Conservation (phyloP, 495 filamentous ascomycete genomes). For the Cercophora samala region DNA sequence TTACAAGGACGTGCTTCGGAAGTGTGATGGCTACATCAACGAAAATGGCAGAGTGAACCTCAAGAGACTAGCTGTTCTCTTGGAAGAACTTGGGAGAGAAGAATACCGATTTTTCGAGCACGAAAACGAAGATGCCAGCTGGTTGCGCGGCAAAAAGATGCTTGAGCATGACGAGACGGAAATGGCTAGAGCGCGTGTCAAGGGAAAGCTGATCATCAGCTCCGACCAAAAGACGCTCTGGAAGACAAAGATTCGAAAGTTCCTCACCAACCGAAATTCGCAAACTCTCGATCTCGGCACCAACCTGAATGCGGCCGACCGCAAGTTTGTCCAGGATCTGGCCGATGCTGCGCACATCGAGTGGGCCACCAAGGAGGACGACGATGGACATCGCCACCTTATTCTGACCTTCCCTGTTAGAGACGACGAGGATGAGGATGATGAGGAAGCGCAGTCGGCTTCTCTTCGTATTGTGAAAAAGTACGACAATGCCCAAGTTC, state of each 20-base stretch:
- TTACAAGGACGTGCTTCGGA: slow-evolving; percentile 86
- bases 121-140: slow-evolving; percentile 81
- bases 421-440: slow-evolving; percentile 62
- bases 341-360: slow-evolving; percentile 75
- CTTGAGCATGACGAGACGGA: slow-evolving; percentile 53
- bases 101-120: slow-evolving; percentile 90
- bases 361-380: slow-evolving; percentile 77
- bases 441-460: slow-evolving; percentile 82
- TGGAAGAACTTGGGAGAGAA: slow-evolving; percentile 75
- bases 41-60: slow-evolving; percentile 89
- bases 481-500: slow-evolving; percentile 83
- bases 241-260: slow-evolving; percentile 71
- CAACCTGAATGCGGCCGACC: slow-evolving; percentile 76
- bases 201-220: slow-evolving; percentile 70
- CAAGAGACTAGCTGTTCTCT: slow-evolving; percentile 67
- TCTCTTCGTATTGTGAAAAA: slow-evolving; percentile 77
- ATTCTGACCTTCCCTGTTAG: slow-evolving; percentile 59
- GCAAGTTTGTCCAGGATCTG: slow-evolving; percentile 86
- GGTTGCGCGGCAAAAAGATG: slow-evolving; percentile 82
- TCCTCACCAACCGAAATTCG: slow-evolving; percentile 59
- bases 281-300: slow-evolving; percentile 66
- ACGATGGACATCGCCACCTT: slow-evolving; percentile 74
- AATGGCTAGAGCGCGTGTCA: slow-evolving; percentile 47
- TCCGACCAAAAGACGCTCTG: slow-evolving; percentile 76
- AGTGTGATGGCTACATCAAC: slow-evolving; percentile 93